Base-by-base conservation (phyloP, 768 basidiomycete species). In the Boletus rubescentipes region DNA sequence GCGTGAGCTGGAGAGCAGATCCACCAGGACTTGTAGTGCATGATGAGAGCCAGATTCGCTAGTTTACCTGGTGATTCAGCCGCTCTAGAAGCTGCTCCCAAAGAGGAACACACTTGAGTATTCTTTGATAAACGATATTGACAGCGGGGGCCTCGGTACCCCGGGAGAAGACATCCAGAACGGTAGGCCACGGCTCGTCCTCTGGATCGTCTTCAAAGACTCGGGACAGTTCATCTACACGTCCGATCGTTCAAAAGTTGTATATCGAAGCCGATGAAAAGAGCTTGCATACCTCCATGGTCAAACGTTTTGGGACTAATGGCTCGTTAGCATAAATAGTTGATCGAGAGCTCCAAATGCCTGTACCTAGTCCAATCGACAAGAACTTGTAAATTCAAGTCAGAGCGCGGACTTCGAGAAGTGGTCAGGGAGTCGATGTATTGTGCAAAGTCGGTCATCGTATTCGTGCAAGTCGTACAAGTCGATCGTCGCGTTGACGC, bases 1-100 rank as follows among this genome's bases (percentile, higher is more conserved):
- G 36, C 74, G 75, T 21, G 72, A 58, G 7, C 82, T 83, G 2
- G 78, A 76, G 15, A 91, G 70, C 34, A 80, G 68, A 9, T 62
- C 50, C 7, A 64, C 62, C 21, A 79, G 50, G 16, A n/a, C 31
- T 34, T 54, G 61, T 5, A 67, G 26, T 31, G 30, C 26, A 42
- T 52, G 51, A 32, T 46, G 49, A 42, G 53, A 7, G 11, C 34
- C 46, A 26, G 53, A 54, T 47, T 57, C 57, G 21, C 66, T 67
- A 29, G 26, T 55, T 52, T 20, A 44, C 37, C 29, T 39, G n/a
- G 44, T 46, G 36, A 46, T 50, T 64, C 21, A 58, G 45, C 44
- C 18, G 9, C 9, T 30, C 21, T 5, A 34, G 11, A 49, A 31
- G 26, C 10, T 29, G 3, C 5, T n/a, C 15, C 18, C 4, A n/a